These are phyloP conservation scores for Raffaelea albimanens DNA, from an alignment of 2,329 filamentous ascomycete genomes.

Conservation along the genomic window DNA sequence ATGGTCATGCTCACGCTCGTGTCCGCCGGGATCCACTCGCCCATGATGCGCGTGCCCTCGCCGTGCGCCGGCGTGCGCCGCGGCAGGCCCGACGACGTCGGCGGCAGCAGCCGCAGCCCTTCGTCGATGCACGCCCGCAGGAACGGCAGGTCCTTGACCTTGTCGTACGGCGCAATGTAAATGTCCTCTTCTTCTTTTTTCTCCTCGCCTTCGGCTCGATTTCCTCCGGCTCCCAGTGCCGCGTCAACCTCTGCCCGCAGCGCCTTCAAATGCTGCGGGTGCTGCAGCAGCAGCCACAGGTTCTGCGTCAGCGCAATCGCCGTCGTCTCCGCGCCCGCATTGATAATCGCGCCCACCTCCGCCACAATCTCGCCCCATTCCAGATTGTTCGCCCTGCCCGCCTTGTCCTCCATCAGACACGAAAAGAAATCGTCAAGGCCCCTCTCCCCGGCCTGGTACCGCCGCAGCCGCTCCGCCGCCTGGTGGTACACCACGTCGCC, in stretches of 20 bases:
- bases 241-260: slow-evolving; percentile 4
- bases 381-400: background rate
- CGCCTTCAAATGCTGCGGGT: background rate
- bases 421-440: background rate
- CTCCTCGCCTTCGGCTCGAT: background rate
- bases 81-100: slow-evolving; percentile 4
- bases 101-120: slow-evolving; percentile 14
- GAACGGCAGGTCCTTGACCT: slow-evolving; percentile 12
- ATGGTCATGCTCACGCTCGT: slow-evolving; percentile 22
- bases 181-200: too few species aligned
- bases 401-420: background rate
- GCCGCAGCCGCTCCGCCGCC: background rate
- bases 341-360: slow-evolving; percentile 7
- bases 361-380: too few species aligned
- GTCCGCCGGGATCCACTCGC: slow-evolving; percentile 18
- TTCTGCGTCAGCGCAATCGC: slow-evolving; percentile 13
- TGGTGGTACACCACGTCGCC: background rate
- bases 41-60: slow-evolving; percentile 14
- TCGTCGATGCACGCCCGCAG: slow-evolving; percentile 20
- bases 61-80: slow-evolving; percentile 12
- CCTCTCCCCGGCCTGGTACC: background rate
- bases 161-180: background rate
- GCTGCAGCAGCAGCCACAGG: slow-evolving; percentile 12
- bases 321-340: slow-evolving; percentile 18
- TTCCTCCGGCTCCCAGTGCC: background rate